Conservation (phyloP, 768 basidiomycete genomes). For the Phaffia australis region DNA sequence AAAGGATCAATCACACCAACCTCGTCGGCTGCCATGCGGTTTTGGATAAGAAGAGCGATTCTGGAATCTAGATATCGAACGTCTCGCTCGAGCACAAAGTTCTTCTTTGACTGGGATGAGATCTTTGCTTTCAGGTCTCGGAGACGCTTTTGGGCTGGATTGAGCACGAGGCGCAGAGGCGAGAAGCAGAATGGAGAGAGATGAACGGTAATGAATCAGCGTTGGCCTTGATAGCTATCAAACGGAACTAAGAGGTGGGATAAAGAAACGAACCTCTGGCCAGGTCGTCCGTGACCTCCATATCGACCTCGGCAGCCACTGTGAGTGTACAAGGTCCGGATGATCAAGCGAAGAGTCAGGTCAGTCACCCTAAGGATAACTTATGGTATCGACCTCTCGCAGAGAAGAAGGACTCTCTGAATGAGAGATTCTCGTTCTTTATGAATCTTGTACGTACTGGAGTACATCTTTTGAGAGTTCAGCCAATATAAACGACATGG, state of each 20-base stretch:
- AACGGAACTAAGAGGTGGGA: constrained; percentile 10
- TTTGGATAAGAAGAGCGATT: constrained; percentile 94
- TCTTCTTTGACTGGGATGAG: constrained; percentile 98
- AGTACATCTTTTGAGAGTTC: no score
- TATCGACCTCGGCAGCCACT: constrained; percentile 97
- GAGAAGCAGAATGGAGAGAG: neutral
- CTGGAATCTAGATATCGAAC: constrained; percentile 95
- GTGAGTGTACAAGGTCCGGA: constrained; percentile 52
- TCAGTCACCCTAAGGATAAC: neutral
- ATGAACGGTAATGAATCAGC: neutral
- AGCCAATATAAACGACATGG: no score
- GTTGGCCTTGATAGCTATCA: constrained; percentile 14
- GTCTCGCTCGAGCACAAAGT: constrained; percentile 96
- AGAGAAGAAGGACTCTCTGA: no score
- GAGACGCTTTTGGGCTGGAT: constrained; percentile 83
- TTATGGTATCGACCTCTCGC: no score
- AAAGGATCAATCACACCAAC: constrained; percentile 38
- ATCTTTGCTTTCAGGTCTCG: constrained; percentile 93
- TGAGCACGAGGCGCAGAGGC: constrained; percentile 11
- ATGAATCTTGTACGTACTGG: no score
- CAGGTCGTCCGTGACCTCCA: constrained; percentile 93
- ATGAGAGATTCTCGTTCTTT: no score
- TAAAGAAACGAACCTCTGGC: constrained; percentile 59
- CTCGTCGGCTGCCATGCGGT: constrained; percentile 93
- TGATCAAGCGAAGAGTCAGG: neutral